Percentiles rank a stretch among this genome's conserved stretches.
These are phyloP conservation scores for Phanerochaete sordida DNA, from an alignment of 768 basidiomycete genomes.

Conservation along the genomic window DNA sequence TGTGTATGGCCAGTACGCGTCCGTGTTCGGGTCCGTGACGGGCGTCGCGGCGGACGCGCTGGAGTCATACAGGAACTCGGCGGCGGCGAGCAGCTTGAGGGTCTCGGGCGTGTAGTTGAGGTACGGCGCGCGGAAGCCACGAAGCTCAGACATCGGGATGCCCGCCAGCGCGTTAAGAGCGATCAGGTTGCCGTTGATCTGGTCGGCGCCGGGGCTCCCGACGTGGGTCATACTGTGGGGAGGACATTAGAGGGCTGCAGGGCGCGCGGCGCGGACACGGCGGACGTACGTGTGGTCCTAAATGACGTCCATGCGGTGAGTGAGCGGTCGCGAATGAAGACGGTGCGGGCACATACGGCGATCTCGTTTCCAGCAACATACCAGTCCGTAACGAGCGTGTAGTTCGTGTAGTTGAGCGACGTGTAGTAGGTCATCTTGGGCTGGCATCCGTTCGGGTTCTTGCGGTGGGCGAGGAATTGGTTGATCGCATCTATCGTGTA, in stretches of 20 bases:
- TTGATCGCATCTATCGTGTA: conserved; percentile 75
- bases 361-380: conserved; percentile 83
- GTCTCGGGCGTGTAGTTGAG: conserved; percentile 65
- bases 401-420: conserved; percentile 71
- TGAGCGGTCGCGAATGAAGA: not conserved
- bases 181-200: conserved; percentile 76
- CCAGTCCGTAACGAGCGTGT: conserved; percentile 75
- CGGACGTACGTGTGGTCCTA: conserved; percentile 59
- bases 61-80: conserved; percentile 73
- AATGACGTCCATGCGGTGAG: not conserved
- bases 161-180: conserved; percentile 77
- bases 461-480: conserved; percentile 69
- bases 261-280: no score
- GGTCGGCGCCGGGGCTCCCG: conserved; percentile 54
- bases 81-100: conserved; percentile 48
- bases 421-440: conserved; percentile 77
- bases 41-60: conserved; percentile 57
- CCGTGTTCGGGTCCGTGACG: conserved; percentile 61
- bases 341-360: conserved; percentile 28
- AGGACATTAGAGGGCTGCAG: not conserved
- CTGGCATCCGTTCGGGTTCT: conserved; percentile 74
- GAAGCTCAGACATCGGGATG: conserved; percentile 60
- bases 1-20: conserved; percentile 83
- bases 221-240: conserved; percentile 71
- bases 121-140: conserved; percentile 77